Base-by-base conservation (phyloP, 495 filamentous ascomycete genomes). In the Hapsidospora chrysogenum region DNA sequence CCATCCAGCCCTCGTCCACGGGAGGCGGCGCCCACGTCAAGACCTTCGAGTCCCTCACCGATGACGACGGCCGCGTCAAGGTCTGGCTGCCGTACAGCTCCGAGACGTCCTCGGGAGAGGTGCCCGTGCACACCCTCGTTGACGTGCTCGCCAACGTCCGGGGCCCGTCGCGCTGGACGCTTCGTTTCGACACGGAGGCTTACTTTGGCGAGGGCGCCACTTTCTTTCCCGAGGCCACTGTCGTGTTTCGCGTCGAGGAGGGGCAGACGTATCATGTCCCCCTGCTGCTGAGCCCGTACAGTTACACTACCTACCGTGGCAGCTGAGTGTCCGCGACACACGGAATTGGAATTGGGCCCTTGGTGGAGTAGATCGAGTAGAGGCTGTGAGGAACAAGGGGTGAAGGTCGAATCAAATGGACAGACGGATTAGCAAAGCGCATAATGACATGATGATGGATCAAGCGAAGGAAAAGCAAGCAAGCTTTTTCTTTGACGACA, bases 241-340 rank as follows among this genome's bases (percentile, higher is more conserved):
- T 97, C 27, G 72, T 72, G 35, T 94, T 97, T 53, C 71, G 69
- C 29, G 84, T 87, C 2, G 66, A 71, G 41, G 64, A 67, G 32
- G 74, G 62, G 9, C 68, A 80, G 59, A 80, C 92, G 58, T 95
- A 85, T 47, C 89, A 97, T 70, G 80, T 97, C 3, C 89, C 89
- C 17, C 59, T 97, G 51, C 45, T 97, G 52, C 51, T 97, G 58
- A 74, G 82, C 36, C 86, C 86, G 29, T 95, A 76, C 63, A 84
- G 77, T 48, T 97, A 92, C 60, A 82, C 82, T 33, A 95, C 89
- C 4, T 97, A 97, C 56, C 63, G 89, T 46, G 89, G 89, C 21
- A 72, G 66, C 38, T 76, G 43, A 48, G 36, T 26, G 6, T n/a
- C n/a, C n/a, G n/a, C n/a, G n/a, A n/a, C n/a, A n/a, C n/a, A n/a